Conservation (phyloP, 208 protist genomes). For the Leishmania martiniquensis region DNA sequence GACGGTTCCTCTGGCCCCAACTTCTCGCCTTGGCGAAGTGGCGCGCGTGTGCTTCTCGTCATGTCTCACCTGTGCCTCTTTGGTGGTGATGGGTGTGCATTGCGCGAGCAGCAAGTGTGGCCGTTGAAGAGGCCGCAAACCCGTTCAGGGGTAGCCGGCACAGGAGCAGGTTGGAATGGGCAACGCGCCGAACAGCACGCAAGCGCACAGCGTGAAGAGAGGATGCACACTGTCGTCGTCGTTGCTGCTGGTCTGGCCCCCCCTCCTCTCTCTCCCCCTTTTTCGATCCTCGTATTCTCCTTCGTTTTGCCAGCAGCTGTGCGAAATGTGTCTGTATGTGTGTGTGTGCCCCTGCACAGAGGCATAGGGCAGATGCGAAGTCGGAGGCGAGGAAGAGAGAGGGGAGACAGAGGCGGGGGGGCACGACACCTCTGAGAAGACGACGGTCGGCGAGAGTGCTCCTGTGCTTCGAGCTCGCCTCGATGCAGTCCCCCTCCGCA, state of each 20-base stretch:
- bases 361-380: background rate
- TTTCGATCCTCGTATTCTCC: background rate
- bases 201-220: background rate
- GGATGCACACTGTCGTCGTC: background rate
- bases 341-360: background rate
- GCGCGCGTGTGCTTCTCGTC: background rate
- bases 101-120: background rate
- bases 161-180: background rate
- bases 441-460: background rate
- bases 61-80: background rate
- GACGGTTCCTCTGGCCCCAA: too few relatives aligned
- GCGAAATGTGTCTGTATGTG: background rate
- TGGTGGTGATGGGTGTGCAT: background rate
- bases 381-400: background rate
- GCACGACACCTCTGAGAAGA: background rate
- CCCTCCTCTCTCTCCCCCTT: background rate
- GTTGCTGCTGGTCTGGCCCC: background rate
- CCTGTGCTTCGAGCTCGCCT: background rate
- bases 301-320: background rate
- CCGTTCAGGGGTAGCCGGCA: background rate
- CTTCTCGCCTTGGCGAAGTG: background rate
- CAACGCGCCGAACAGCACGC: background rate
- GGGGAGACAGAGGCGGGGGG: background rate
- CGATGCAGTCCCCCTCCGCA: background rate
- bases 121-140: background rate